These are phyloP conservation scores for Ceratocystis smalleyi DNA, from an alignment of 2,329 filamentous ascomycete genomes.

Conservation along the genomic window DNA sequence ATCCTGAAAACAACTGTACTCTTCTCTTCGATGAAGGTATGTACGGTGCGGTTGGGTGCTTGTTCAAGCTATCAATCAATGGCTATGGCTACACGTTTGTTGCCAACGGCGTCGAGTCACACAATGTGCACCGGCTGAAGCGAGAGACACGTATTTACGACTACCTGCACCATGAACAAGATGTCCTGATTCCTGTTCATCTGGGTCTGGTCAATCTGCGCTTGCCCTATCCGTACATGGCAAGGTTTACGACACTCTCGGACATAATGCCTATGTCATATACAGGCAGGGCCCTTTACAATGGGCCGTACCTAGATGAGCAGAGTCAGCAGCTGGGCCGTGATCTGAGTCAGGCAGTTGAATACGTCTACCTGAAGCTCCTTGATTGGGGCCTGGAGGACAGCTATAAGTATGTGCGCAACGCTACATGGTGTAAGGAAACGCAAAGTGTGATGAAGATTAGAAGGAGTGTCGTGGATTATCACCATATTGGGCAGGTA, in stretches of 20 bases:
- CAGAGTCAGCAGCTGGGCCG: background rate
- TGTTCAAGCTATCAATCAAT: background rate
- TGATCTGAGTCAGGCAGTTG: background rate
- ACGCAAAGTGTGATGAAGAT: no score
- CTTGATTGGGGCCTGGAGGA: background rate
- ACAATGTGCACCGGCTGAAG: background rate
- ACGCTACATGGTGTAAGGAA: no score
- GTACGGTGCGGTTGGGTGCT: background rate
- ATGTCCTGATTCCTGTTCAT: background rate
- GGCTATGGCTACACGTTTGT: background rate
- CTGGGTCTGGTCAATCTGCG: background rate
- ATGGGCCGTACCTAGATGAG: no score
- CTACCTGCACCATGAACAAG: background rate
- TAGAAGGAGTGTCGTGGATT: no score
- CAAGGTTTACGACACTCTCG: background rate
- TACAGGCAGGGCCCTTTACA: constrained; percentile 22
- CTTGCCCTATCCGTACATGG: background rate
- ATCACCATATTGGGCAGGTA: no score
- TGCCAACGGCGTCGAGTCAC: background rate
- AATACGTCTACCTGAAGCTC: background rate
- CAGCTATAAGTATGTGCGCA: background rate
- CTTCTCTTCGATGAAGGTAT: background rate
- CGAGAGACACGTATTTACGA: background rate
- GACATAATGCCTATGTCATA: background rate
- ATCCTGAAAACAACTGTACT: background rate